Evolutionary conservation across 768 basidiomycete genomes (phyloP), one percentile per base, ranked within the genome.

Genomic region (Suillus brevipes): DNA sequence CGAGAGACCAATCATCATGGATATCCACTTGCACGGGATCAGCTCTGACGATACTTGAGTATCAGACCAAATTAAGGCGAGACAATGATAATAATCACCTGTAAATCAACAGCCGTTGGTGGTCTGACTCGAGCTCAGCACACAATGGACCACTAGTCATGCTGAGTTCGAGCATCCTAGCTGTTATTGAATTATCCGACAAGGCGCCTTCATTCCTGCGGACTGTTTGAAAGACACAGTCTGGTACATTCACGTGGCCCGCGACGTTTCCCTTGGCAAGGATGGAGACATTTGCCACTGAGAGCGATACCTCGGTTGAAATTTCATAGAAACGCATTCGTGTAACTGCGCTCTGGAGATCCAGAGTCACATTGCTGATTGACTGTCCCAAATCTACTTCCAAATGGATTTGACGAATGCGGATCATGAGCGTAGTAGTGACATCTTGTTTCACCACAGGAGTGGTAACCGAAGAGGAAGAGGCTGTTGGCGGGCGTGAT

Each of bases 371-470:
- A 36, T 81, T 82, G 63, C 89, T 89, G 69, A 98, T 95, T 1
- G 91, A 91, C 71, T 92, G 91, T 9, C 94, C 94, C 34, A 98
- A 85, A 72, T 97, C 92, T 7, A 92, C 84, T 57, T 89, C 86
- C 45, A 97, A 79, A 38, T 85, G 84, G 62, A 95, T 86, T 57
- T 83, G 84, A 25, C 93, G 87, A 56, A 95, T 80, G 40, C 91
- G 88, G 62, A 95, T 70, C 16, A 95, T 79, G 31, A 93, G 73
- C 2, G 83, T 78, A 8, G 88, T 91, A 4, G 82, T 86, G 59
- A 94, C 79, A 12, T 80, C 81, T 68, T 82, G 82, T 58, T 76
- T 78, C 56, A 65, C 60, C 18, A 37, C 66, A 28, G 71, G 64
- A 53, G 68, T 60, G 58, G 52, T 14, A 65, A 40, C 38, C n/a